These are phyloP conservation scores for Helotiales sp. DNA, from an alignment of 2,329 filamentous ascomycete genomes.

Conservation along the genomic window DNA sequence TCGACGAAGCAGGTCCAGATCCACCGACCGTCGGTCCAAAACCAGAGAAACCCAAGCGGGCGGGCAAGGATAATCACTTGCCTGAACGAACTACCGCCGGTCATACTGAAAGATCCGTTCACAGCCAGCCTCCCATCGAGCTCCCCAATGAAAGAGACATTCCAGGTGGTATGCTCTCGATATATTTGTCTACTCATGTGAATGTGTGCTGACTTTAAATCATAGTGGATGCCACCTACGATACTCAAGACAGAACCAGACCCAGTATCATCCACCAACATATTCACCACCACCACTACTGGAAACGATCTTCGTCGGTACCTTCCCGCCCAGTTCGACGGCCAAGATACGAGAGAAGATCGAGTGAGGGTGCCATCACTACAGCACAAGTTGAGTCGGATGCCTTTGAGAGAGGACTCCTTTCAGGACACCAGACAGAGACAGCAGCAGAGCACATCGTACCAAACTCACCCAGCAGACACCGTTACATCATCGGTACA, in stretches of 20 bases:
- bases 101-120: constrained; percentile 31
- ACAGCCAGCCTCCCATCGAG: constrained; percentile 27
- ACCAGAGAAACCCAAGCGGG: constrained; percentile 26
- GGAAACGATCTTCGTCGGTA: constrained; percentile 45
- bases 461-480: constrained; percentile 28
- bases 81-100: constrained; percentile 33
- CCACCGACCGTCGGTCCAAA: constrained; percentile 40
- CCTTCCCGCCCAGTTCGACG: constrained; percentile 25
- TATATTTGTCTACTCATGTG: neutral
- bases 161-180: neutral
- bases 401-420: constrained; percentile 22
- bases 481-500: constrained; percentile 37
- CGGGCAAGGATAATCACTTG: constrained; percentile 28
- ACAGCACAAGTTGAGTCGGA: constrained; percentile 20
- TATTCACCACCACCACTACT: constrained; percentile 68
- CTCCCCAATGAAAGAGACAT: constrained; percentile 2
- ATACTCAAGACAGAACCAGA: constrained; percentile 23
- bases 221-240: constrained; percentile 25
- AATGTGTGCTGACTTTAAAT: neutral
- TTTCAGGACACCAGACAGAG: constrained; percentile 21
- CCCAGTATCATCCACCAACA: constrained; percentile 53
- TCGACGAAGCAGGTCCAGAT: constrained; percentile 41
- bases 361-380: constrained; percentile 19
- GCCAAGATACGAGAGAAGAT: constrained; percentile 14
- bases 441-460: constrained; percentile 25